These are phyloP conservation scores for Hymenoscyphus fructigenus DNA, from an alignment of 2,329 filamentous ascomycete genomes.

Conservation along the genomic window DNA sequence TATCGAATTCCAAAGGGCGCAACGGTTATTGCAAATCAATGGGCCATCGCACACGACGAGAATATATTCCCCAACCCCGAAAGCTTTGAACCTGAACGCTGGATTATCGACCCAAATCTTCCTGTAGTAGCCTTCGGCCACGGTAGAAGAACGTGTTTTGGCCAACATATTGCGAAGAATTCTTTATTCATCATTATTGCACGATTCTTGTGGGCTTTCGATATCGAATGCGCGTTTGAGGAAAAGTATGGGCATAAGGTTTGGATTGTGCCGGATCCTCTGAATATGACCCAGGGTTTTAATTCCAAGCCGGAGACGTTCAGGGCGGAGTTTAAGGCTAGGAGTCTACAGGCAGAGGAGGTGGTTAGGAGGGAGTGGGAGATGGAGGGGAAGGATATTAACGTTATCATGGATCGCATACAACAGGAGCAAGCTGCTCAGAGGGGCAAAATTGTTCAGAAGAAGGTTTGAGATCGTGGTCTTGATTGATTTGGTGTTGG, in stretches of 20 bases:
- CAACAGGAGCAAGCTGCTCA: slow-evolving; percentile 10
- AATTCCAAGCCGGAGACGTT: slow-evolving; percentile 12
- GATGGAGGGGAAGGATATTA: slow-evolving; percentile 9
- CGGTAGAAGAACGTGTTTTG: slow-evolving; percentile 40
- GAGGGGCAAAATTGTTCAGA: slow-evolving; percentile 4
- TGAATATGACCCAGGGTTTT: slow-evolving; percentile 11
- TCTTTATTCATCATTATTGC: slow-evolving; percentile 36
- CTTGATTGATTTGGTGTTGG: neutral
- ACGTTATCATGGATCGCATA: slow-evolving; percentile 10
- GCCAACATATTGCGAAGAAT: slow-evolving; percentile 39
- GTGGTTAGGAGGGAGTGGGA: slow-evolving; percentile 9
- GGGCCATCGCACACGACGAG: slow-evolving; percentile 11
- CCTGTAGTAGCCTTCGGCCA: slow-evolving; percentile 32
- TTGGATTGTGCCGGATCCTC: slow-evolving; percentile 10
- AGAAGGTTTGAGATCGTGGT: neutral
- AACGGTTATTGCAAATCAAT: slow-evolving; percentile 15
- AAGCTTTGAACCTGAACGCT: slow-evolving; percentile 31
- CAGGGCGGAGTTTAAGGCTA: slow-evolving; percentile 4
- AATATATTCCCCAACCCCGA: slow-evolving; percentile 30
- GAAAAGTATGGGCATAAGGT: slow-evolving; percentile 7
- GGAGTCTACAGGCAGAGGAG: slow-evolving; percentile 3
- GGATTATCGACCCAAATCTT: slow-evolving; percentile 37
- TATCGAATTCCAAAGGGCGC: slow-evolving; percentile 39
- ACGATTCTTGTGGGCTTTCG: slow-evolving; percentile 36
- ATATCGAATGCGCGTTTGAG: slow-evolving; percentile 12